Base-by-base conservation (phyloP, 2,329 filamentous ascomycete species). In the Hawksworthiomyces lignivorus region DNA sequence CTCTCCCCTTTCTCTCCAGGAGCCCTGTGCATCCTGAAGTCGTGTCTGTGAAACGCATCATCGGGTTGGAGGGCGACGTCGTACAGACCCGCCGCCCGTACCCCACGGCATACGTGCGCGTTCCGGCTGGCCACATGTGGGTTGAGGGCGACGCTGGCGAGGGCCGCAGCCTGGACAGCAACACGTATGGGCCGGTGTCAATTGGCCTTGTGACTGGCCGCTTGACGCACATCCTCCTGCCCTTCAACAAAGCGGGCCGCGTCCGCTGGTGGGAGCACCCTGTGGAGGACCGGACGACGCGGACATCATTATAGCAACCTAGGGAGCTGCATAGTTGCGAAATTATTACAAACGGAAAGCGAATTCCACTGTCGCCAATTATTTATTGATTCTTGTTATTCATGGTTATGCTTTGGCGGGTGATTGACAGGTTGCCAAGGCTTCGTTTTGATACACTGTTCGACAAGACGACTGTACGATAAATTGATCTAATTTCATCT, bases 91-190 rank as follows among this genome's bases (percentile, higher is more conserved):
- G 75, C 44, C 61, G 68, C 40, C 80, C 79, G 15, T 83, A 79
- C 56, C 71, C 76, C 8, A 59, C 70, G 14, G 52, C 65, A 1
- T 69, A 62, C 8, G 67, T 84, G 34, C 72, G 73, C 48, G 76
- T 98, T 18, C 90, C 89, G 5, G 73, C 73, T 48, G 87, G 87
- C 15, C 89, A 97, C 65, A 73, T 97, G 21, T 98, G 92, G 92
- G 79, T 98, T 1, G 90, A 97, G 59, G 92, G 92, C 2, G 92
- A 98, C 58, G 87, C 84, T 11, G 75, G 75, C 54, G 75, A 77
- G 52, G 72, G 75, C 38, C 75, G 76, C 53, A 87, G 78, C 42
- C 61, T 81, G 46, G 92, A 98, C 64, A 95, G 88, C 62, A 94
- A 95, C 62, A 79, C 79, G 11, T 96, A 94, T 61, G 92, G 92